These are phyloP conservation scores for Annulohypoxylon maeteangense DNA, from an alignment of 495 filamentous ascomycete species.

Conservation along the genomic window DNA sequence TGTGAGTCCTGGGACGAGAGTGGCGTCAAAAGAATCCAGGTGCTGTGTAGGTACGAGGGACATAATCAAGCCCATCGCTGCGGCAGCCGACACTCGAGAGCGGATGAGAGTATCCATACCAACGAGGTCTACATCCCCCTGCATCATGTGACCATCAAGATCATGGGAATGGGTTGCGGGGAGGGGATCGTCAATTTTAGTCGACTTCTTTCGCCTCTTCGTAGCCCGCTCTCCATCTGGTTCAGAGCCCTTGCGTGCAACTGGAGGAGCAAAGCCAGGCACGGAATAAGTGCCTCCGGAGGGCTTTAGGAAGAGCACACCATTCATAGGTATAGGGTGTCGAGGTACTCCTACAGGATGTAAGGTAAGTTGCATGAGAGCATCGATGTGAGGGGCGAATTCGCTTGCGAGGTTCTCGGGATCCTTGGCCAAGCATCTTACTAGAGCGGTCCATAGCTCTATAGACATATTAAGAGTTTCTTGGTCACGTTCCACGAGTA, in stretches of 20 bases:
- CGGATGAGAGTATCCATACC: constrained; percentile 87
- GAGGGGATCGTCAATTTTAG: constrained; percentile 79
- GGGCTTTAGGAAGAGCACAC: constrained; percentile 86
- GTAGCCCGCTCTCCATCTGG: constrained; percentile 59
- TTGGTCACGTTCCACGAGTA: constrained; percentile 91
- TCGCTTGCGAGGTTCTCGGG: constrained; percentile 69
- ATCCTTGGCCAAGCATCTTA: constrained; percentile 70
- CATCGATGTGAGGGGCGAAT: constrained; percentile 74
- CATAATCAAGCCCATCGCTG: constrained; percentile 82
- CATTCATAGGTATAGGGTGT: constrained; percentile 90
- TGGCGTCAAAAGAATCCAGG: constrained; percentile 63
- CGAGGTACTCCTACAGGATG: constrained; percentile 92
- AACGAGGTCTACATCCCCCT: constrained; percentile 93
- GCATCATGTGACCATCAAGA: constrained; percentile 97
- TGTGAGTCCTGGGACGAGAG: constrained; percentile 70
- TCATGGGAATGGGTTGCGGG: constrained; percentile 77
- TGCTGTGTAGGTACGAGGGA: constrained; percentile 64
- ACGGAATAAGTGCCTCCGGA: constrained; percentile 85
- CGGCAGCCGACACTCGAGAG: constrained; percentile 85
- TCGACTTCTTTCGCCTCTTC: constrained; percentile 83
- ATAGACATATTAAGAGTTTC: constrained; percentile 78
- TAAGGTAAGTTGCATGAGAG: constrained; percentile 80
- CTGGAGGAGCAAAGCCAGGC: constrained; percentile 55
- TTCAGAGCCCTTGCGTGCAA: constrained; percentile 70
- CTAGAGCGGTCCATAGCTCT: constrained; percentile 85